These are phyloP conservation scores for Aspergillus luchuensis DNA, from an alignment of 2,329 filamentous ascomycete species.

Conservation along the genomic window DNA sequence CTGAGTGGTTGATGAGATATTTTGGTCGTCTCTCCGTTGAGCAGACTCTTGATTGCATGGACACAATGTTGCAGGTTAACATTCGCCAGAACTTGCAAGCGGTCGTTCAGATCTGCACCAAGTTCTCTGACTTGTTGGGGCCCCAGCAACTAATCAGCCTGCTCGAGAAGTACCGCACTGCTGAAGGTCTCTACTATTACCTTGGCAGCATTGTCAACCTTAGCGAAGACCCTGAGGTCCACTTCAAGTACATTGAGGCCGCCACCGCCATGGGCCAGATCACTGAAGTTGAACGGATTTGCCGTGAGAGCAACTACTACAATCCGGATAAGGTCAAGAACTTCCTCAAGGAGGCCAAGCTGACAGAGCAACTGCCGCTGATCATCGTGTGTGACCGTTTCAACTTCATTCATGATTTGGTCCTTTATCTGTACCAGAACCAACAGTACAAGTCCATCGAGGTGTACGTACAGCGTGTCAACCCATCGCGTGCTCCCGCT, in stretches of 20 bases:
- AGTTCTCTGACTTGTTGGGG: slow-evolving; percentile 94
- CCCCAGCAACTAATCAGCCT: slow-evolving; percentile 86
- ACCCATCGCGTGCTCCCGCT: slow-evolving; percentile 84
- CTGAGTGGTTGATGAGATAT: slow-evolving; percentile 89
- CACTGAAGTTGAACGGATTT: slow-evolving; percentile 95
- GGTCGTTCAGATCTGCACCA: slow-evolving; percentile 93
- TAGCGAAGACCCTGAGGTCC: slow-evolving; percentile 90
- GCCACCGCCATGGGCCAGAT: slow-evolving; percentile 92
- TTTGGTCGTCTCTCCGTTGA: slow-evolving; percentile 95
- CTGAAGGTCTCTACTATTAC: slow-evolving; percentile 97
- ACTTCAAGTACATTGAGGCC: slow-evolving; percentile 99
- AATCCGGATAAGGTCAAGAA: slow-evolving; percentile 98
- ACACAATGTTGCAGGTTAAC: slow-evolving; percentile 95
- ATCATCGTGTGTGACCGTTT: slow-evolving; percentile 99
- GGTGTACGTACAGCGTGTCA: slow-evolving; percentile 95
- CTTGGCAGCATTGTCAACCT: slow-evolving; percentile 97
- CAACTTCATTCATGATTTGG: slow-evolving; percentile 96
- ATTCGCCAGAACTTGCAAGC: slow-evolving; percentile 96
- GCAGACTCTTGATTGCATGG: slow-evolving; percentile 88
- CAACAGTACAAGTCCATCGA: slow-evolving; percentile 99
- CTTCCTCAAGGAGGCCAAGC: slow-evolving; percentile 93
- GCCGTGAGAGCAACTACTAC: slow-evolving; percentile 86
- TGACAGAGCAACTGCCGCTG: slow-evolving; percentile 88
- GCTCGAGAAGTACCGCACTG: slow-evolving; percentile 96
- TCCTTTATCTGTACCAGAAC: slow-evolving; percentile 96